phyloP scores from a whole-genome alignment of 2,329 filamentous ascomycete species.

The Endoconidiophora laricicola region DNA sequence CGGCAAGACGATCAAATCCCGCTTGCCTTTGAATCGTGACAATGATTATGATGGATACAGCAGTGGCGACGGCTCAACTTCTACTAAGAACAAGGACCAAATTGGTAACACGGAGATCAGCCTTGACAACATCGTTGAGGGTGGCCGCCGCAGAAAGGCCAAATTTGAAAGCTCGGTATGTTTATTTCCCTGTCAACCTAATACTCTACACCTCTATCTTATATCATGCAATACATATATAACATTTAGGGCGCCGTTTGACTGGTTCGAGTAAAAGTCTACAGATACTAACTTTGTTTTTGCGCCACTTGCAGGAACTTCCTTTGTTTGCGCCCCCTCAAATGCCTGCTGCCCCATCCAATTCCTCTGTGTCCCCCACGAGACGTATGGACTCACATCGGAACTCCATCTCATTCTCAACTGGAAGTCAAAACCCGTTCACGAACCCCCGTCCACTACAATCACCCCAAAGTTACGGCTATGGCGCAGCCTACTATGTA shows the following conservation, averaged over 20 bases:
- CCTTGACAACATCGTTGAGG: constrained; percentile 94
- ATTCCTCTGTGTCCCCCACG: constrained; percentile 87
- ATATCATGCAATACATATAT: background rate
- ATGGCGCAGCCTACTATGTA: constrained; percentile 26
- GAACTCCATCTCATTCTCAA: constrained; percentile 57
- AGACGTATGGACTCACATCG: constrained; percentile 60
- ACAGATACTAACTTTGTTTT: constrained; percentile 18
- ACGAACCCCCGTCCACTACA: constrained; percentile 61
- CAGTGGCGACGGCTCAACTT: constrained; percentile 69
- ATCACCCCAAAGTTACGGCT: constrained; percentile 62
- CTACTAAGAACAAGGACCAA: constrained; percentile 65
- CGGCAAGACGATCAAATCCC: constrained; percentile 51
- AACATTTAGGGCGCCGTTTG: background rate
- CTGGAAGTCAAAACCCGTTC: constrained; percentile 64
- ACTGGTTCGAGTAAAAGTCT: background rate
- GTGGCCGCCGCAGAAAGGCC: constrained; percentile 82
- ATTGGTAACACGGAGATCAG: constrained; percentile 94
- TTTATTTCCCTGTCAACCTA: constrained; percentile 4
- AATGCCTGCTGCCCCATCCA: constrained; percentile 87
- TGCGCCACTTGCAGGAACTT: constrained; percentile 50
- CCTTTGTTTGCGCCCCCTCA: constrained; percentile 88
- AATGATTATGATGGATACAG: constrained; percentile 66
- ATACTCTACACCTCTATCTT: background rate
- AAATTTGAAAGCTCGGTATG: constrained; percentile 96
- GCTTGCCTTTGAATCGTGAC: constrained; percentile 24